Evolutionary conservation across 1,284 basidiomycete genomes (phyloP), one percentile per base, ranked within the genome.

Genomic region (Naganishia cerealis): DNA sequence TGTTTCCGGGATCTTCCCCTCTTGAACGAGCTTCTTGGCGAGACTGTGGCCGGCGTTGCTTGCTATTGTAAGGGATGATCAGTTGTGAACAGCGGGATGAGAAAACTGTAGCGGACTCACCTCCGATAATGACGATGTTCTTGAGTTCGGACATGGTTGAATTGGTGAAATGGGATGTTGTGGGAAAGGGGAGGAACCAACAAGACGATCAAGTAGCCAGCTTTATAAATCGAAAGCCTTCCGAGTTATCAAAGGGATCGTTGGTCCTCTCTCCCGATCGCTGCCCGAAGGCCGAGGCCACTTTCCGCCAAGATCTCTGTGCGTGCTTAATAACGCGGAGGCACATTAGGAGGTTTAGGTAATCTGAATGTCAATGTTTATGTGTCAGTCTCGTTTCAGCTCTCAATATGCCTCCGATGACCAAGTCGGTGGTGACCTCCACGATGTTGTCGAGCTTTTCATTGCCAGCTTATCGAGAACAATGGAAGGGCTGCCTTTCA

Each of bases 41-140:
- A 79, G 66, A 7, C 26, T 40, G 42, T 76, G 75, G 8, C 80
- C 80, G 0, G 79, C 73, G 8, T 56, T 56, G 10, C 77, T 78
- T 21, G 73, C 79, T 81, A 69, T 12, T 21, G 33, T 40, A 46
- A 26, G 57, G 21, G 15, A 12, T 1, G 54, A 18, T 26, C 18
- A 57, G 39, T 29, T 26, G 61, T 13, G 5, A 29, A 21, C 12
- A 21, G 10, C 13, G 39, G 6, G 26, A 6, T n/a, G 15, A 21
- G 15, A 1, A 15, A 8, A 50, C 13, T 5, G 8, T 4, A 26
- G 62, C 24, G 59, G 40, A 65, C 67, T 57, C n/a, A 59, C 62
- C 61, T 40, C 69, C 69, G 21, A 70, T 57, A 54, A 70, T 70
- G 36, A 70, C 66, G 57, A 70, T 42, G 66, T 70, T 70, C 58